These are phyloP conservation scores for Pneumocystis jirovecii DNA, from an alignment of 1,139 yeast species.

Conservation along the genomic window DNA sequence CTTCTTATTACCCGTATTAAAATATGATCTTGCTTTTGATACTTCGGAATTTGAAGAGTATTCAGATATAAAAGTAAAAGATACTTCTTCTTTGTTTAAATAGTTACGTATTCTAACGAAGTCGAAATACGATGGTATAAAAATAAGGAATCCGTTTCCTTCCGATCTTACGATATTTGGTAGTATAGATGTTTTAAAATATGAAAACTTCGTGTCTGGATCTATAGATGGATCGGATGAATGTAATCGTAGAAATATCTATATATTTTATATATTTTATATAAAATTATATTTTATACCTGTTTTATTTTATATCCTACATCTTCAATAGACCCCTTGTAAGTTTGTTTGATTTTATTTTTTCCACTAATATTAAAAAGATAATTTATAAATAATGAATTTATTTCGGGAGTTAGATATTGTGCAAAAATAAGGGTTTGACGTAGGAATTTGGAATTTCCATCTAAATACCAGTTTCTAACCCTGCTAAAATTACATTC, in stretches of 20 bases:
- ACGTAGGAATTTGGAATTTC: constrained; percentile 55
- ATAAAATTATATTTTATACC: constrained; percentile 29
- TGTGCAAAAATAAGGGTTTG: constrained; percentile 68
- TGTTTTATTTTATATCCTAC: constrained; percentile 51
- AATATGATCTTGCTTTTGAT: constrained; percentile 55
- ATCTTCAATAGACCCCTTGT: constrained; percentile 28
- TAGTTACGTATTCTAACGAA: constrained; percentile 63
- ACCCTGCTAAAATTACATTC: constrained; percentile 87
- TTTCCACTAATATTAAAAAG: constrained; percentile 56
- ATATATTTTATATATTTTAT: background rate
- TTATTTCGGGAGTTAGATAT: constrained; percentile 67
- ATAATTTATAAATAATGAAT: constrained; percentile 42
- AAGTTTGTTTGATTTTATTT: constrained; percentile 34
- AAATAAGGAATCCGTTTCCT: constrained; percentile 55
- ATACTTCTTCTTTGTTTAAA: constrained; percentile 28
- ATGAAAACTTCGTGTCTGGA: constrained; percentile 67
- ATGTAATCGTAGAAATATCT: constrained; percentile 34
- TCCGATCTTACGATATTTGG: constrained; percentile 42
- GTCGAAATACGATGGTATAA: constrained; percentile 78
- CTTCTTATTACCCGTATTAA: constrained; percentile 48
- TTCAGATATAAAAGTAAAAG: constrained; percentile 63
- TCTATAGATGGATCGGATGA: constrained; percentile 45
- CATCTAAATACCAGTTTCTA: constrained; percentile 84
- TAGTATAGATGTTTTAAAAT: constrained; percentile 55
- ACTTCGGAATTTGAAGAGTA: constrained; percentile 59